A percentile compares a stretch with the other conserved stretches of the same genome.
phyloP scores from a whole-genome alignment of 345 rosid species.

The Kandelia obovata region DNA sequence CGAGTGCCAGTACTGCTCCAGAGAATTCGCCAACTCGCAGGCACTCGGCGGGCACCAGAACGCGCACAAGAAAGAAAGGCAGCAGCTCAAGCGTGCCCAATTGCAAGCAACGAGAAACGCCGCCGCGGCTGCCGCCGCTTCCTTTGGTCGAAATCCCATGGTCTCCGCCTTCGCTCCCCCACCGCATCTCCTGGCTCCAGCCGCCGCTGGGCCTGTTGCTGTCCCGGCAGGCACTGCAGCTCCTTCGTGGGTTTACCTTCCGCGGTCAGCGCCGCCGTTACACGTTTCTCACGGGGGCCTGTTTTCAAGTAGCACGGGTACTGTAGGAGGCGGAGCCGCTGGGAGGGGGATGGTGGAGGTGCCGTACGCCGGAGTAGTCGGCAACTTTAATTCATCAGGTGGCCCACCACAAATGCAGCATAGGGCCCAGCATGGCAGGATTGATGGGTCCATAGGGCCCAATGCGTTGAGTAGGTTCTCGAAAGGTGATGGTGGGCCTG shows the following conservation, averaged over 20 bases:
- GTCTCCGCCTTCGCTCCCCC: constrained; percentile 50
- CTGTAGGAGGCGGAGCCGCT: constrained; percentile 21
- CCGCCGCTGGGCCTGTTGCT: constrained; percentile 38
- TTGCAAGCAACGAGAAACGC: constrained; percentile 63
- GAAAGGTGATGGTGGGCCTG: constrained; percentile 60
- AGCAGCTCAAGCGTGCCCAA: constrained; percentile 85
- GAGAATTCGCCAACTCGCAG: constrained; percentile 90
- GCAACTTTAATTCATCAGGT: constrained; percentile 19
- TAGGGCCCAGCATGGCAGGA: constrained; percentile 23
- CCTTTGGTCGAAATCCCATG: constrained; percentile 56
- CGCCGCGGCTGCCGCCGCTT: constrained; percentile 30
- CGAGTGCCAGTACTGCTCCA: constrained; percentile 86
- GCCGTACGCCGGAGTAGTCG: constrained; percentile 43
- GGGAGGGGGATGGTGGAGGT: constrained; percentile 38
- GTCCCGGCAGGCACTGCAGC: constrained; percentile 34
- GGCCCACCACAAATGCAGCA: constrained; percentile 14
- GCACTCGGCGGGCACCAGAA: constrained; percentile 98
- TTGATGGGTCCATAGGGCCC: constrained; percentile 17
- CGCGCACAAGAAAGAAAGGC: constrained; percentile 95
- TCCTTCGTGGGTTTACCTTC: constrained; percentile 84
- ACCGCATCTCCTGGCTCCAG: constrained; percentile 52
- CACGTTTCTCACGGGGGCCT: constrained; percentile 63
- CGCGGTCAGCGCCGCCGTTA: constrained; percentile 60
- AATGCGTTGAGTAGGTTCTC: constrained; percentile 66
- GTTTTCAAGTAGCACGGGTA: constrained; percentile 9